Percentiles rank a stretch among this genome's conserved stretches.
These are phyloP conservation scores for Erigeron canadensis DNA, from an alignment of 129 eudicot genomes.

Conservation along the genomic window DNA sequence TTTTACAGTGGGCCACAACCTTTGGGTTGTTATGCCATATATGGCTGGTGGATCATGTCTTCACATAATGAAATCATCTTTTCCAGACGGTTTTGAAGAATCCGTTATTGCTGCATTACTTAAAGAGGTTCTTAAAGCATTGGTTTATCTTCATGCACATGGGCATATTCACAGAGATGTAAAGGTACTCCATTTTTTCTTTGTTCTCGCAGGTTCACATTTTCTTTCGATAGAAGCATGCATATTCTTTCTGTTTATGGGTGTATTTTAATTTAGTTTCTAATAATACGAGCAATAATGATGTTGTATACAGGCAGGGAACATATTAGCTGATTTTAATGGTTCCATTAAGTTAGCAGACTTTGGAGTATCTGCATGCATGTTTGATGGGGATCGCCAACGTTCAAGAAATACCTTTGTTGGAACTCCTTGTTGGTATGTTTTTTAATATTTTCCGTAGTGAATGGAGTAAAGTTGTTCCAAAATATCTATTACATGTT, in stretches of 20 bases:
- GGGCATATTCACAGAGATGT: conserved; percentile 96
- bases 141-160: conserved; percentile 84
- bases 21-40: conserved; percentile 98
- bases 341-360: conserved; percentile 88
- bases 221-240: not conserved
- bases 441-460: not conserved
- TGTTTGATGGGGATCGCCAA: conserved; percentile 96
- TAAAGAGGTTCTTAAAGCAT: conserved; percentile 79
- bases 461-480: not conserved
- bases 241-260: not conserved
- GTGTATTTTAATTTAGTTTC: not conserved
- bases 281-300: conserved; percentile 4
- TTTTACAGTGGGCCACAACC: conserved; percentile 68
- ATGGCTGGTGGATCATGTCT: conserved; percentile 96
- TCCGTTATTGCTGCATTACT: conserved; percentile 80
- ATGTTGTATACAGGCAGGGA: conserved; percentile 66
- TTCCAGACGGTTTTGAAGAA: conserved; percentile 93
- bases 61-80: conserved; percentile 81
- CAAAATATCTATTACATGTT: conserved; percentile 8
- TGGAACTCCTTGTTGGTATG: conserved; percentile 96
- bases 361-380: conserved; percentile 89
- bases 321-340: conserved; percentile 69
- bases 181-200: conserved; percentile 49
- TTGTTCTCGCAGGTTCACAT: not conserved
- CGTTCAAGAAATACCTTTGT: conserved; percentile 89